Base-by-base conservation (phyloP, 208 protist genomes). In the Porcisia hertigi region DNA sequence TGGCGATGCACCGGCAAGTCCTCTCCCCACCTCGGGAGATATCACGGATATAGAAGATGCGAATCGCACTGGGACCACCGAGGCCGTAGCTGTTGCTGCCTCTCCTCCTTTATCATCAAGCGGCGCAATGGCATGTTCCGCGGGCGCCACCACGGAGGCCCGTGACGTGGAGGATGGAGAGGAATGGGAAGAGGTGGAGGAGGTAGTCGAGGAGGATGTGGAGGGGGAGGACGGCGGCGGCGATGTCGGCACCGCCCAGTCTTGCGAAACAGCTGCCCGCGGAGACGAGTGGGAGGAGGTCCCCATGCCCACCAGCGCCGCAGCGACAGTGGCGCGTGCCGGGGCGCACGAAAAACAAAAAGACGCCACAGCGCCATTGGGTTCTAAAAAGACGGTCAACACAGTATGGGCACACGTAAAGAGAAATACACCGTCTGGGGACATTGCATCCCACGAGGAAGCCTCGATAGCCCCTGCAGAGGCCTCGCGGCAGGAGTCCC, bases 101-200 rank as follows among this genome's bases (percentile, higher is more conserved):
- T 1, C 41, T 67, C 41, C 63, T 45, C 41, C 7, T 52, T 6
- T 34, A 14, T 12, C 41, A 9, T 8, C 36, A 9, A n/a, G 18
- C 20, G 47, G 30, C 4, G 47, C 18, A 30, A 20, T 49, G 47
- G 34, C 11, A 12, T 25, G 14, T 43, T 3, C 47, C 16, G 6
- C 47, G 5, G 66, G 30, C 20, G 69, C 36, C 1, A 0, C 16
- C 47, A 36, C 34, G 12, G 39, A 25, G 57, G 23, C 52, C 2
- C 30, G 25, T 34, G 36, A 62, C 69, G 20, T 23, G 55, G 36
- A 11, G 16, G 67, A 63, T 23, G 52, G 43, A 14, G 53, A 59
- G 14, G 77, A 34, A 7, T 64, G 25, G 30, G 75, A 72, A 23
- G 73, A 76, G 70, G 69, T 64, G 23, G 80, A 84, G 70, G 64